Evolutionary conservation across 2,329 filamentous ascomycete species (phyloP), one percentile per base, ranked within the genome.

Genomic region (Curvularia eragrostidis): DNA sequence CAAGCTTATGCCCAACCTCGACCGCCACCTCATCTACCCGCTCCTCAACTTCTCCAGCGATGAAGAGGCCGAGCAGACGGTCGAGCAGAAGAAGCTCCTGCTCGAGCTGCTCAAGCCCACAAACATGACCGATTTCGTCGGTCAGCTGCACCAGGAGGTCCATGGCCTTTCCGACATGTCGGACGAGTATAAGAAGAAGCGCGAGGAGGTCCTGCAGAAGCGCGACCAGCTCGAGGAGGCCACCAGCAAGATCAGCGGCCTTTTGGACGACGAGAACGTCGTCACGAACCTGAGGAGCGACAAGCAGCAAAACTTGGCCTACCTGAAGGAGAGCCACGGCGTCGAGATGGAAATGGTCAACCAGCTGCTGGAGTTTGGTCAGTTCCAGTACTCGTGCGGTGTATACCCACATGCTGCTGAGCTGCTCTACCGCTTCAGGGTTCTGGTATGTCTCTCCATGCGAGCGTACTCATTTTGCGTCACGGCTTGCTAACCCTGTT

Each of bases 61-160:
- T 75, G 88, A 91, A 78, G 89, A 96, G 66, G 89, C 93, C 77
- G 90, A 93, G 84, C 72, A 84, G 79, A 80, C 85, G 54, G 83
- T 83, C 71, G 89, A 93, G 77, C 89, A 96, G 71, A 89, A 89
- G 63, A 87, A 90, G 76, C 88, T 93, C 71, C 97, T 97, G 80
- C 97, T 94, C 79, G 89, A 94, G 81, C 88, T 99, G 58, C 87
- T 99, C 69, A 94, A 96, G 83, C 89, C 93, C 78, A 98, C 95
- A 74, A 97, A 98, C 84, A 99, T 99, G 95, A 95, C 90, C 73
- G 95, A 99, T 80, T 99, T 96, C 78, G 91, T 98, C 53, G 93
- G 93, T 74, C 91, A 89, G 73, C 83, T 99, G 67, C 92, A 96
- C 84, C 90, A 91, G 77, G 91, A 97, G 74, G 87, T 99, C 67